These are phyloP conservation scores for Zymoseptoria passerinii DNA, from an alignment of 2,329 filamentous ascomycete genomes.

Conservation along the genomic window DNA sequence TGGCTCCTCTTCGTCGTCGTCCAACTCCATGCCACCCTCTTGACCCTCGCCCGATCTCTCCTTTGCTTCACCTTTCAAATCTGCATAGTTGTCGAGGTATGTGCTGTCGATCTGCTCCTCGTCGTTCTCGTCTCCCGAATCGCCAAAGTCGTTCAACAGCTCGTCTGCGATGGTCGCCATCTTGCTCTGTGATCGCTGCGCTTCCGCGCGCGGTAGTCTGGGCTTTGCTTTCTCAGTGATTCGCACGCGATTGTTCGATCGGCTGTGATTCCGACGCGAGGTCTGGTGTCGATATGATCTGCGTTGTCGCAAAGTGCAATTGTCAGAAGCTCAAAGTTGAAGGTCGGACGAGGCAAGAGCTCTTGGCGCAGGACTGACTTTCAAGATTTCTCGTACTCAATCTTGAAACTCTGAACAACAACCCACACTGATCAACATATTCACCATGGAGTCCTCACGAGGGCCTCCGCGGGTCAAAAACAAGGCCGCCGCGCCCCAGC, in stretches of 20 bases:
- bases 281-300: not conserved
- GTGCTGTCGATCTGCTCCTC: conserved; percentile 38
- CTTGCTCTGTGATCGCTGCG: conserved; percentile 12
- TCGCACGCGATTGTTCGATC: not conserved
- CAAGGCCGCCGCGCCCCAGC: conserved; percentile 74
- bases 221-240: not conserved
- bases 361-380: not conserved
- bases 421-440: not conserved
- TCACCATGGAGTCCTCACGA: conserved; percentile 73
- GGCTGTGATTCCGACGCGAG: not conserved
- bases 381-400: not conserved
- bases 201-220: conserved; percentile 3
- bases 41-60: conserved; percentile 39
- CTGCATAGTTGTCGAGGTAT: conserved; percentile 8
- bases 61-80: conserved; percentile 16
- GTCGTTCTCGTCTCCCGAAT: conserved; percentile 69
- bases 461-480: conserved; percentile 97
- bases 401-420: not conserved
- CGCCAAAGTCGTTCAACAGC: conserved; percentile 82
- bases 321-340: not conserved
- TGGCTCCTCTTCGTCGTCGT: conserved; percentile 39
- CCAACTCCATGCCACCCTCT: conserved; percentile 42
- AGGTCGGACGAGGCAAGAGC: not conserved
- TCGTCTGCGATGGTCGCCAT: conserved; percentile 94
- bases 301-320: not conserved